Base-by-base conservation (phyloP, 2,329 filamentous ascomycete genomes). In the Kalmusia sp. region DNA sequence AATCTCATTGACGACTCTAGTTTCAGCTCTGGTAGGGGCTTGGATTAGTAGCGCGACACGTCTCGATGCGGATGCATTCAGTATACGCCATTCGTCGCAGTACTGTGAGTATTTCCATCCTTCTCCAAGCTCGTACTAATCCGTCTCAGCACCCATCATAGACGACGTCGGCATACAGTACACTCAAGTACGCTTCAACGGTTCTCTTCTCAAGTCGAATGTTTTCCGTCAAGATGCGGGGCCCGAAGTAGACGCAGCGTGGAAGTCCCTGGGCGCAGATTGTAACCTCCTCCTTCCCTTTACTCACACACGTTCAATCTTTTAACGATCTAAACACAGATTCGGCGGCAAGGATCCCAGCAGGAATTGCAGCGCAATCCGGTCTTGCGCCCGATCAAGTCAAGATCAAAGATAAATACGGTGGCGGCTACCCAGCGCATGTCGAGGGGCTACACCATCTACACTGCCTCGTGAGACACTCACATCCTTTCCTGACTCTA, bases 381-480 rank as follows among this genome's bases (percentile, higher is more conserved):
- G 84, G 83, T 0, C 72, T 87, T 17, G 75, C 77, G 1, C 55
- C 67, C 5, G 78, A 82, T n/a, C 84, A 87, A 55, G 84, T 87
- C 7, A 82, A 84, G 59, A 78, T 86, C 24, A 77, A 75, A 7
- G 72, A 78, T 5, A 79, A 83, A 54, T 82, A 87, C 59, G 86
- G 85, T 0, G 84, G 84, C 12, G 84, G 84, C 0, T 87, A 80
- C 65, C 73, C 83, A 3, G 82, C 82, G 14, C 83, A 84, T 40
- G 79, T 85, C 1, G 81, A 84, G 61, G 82, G 81, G 3, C 70
- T 84, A 66, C 81, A 84, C 57, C 82, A 84, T 50, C 66, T 85
- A 3, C 82, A 87, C 60, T 87, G 85, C 52, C 62, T 87, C 59
- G 82, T 82, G 67, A 54, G 61, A n/a, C n/a, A n/a, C n/a, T n/a